Conservation (phyloP, 495 filamentous ascomycete species). For the Lophiotrema nucula region DNA sequence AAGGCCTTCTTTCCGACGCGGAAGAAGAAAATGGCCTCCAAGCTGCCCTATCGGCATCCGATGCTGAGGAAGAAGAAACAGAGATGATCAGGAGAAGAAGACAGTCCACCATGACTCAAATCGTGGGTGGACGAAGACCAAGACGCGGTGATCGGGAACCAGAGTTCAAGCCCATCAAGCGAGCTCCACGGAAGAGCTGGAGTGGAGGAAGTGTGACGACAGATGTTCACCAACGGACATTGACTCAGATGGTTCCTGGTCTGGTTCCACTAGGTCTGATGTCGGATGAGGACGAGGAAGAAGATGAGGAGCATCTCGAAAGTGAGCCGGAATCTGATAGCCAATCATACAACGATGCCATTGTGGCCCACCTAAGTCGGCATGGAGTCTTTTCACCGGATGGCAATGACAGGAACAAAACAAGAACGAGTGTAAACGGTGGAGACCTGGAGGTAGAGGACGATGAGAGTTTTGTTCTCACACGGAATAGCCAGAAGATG, state of each 20-base stretch:
- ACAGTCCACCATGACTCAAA: slow-evolving; percentile 32
- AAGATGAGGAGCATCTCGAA: slow-evolving; percentile 2
- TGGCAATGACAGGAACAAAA: too few relatives aligned
- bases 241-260: slow-evolving; percentile 32
- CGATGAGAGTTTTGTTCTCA: too few relatives aligned
- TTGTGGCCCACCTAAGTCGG: too few relatives aligned
- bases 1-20: not conserved
- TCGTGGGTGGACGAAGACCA: slow-evolving; percentile 9
- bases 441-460: not conserved
- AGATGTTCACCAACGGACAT: slow-evolving; percentile 17
- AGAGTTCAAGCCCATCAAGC: slow-evolving; percentile 21
- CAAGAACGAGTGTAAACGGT: not conserved
- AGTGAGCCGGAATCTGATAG: too few relatives aligned
- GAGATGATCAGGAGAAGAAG: slow-evolving; percentile 6
- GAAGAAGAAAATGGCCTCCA: not conserved
- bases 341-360: too few relatives aligned
- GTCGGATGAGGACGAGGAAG: slow-evolving; percentile 17
- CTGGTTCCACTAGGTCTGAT: not conserved
- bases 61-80: not conserved
- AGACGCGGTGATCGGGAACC: slow-evolving; percentile 17
- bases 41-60: not conserved
- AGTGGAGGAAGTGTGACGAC: slow-evolving; percentile 1
- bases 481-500: too few relatives aligned
- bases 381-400: too few relatives aligned
- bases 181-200: slow-evolving; percentile 17